Base-by-base conservation (phyloP, 495 filamentous ascomycete species). In the Tuber magnatum region DNA sequence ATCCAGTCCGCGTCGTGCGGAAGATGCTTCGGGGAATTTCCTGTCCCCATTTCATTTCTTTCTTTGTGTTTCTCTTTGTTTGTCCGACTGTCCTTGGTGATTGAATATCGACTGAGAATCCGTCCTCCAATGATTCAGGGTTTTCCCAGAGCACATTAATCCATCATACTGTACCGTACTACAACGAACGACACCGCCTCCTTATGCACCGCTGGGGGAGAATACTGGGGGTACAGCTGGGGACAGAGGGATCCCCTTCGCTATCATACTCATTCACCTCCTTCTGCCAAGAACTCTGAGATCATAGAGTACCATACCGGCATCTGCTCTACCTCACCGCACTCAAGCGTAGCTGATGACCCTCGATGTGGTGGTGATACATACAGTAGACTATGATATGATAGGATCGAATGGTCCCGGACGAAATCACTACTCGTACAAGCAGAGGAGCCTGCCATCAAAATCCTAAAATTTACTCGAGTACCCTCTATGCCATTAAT, bases 31-130 rank as follows among this genome's bases (percentile, higher is more conserved):
- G 24, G 51, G 51, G n/a, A 61, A 24, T 56, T 61, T n/a, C n/a
- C 28, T 28, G 18, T 65, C 2, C 8, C 10, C 24, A 48, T 65
- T 32, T 14, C 18, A 18, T 35, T 35, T 35, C 18, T 65, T 65
- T 35, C 56, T 65, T 65, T 35, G 56, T 65, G 56, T 65, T 65
- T 65, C 56, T 35, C 56, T 56, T 56, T 65, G 56, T 65, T 65
- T 65, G 56, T 35, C n/a, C 12, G 46, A 0, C 51, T 65, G n/a
- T 61, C 4, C 10, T 32, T 5, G 28, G 32, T 65, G 32, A 35
- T 65, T 12, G 3, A 18, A 65, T 35, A 6, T 32, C 56, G 8
- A 65, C 28, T 8, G 56, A 65, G 14, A 65, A 35, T 65, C 28
- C 4, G 9, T 56, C 28, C 28, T 35, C 56, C 56, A 35, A 35